These are phyloP conservation scores for Kodamaea sp. DNA, from an alignment of 1,139 yeast genomes.

Conservation along the genomic window DNA sequence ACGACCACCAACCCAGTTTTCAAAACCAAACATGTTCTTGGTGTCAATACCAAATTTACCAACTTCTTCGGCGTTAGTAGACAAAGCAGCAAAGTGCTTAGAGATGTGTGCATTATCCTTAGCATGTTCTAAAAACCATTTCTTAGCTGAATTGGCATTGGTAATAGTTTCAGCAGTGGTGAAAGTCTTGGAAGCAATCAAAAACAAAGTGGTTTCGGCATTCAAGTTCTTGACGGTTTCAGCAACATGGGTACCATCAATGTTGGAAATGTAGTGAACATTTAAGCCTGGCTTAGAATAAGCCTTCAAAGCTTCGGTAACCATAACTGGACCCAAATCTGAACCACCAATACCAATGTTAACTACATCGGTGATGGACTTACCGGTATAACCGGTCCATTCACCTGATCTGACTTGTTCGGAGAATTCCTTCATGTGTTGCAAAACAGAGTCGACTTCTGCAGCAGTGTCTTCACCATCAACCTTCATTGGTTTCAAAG, in stretches of 20 bases:
- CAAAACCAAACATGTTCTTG: conserved; percentile 97
- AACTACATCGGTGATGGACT: conserved; percentile 86
- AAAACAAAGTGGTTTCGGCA: conserved; percentile 90
- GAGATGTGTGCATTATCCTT: conserved; percentile 73
- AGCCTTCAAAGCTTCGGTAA: conserved; percentile 93
- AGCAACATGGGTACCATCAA: conserved; percentile 96
- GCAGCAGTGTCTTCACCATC: conserved; percentile 87
- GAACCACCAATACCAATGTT: conserved; percentile 99
- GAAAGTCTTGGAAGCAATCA: conserved; percentile 96
- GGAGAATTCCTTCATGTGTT: conserved; percentile 95
- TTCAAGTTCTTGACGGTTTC: conserved; percentile 75
- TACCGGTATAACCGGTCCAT: conserved; percentile 97
- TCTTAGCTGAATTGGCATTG: conserved; percentile 91
- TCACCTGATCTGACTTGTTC: conserved; percentile 84
- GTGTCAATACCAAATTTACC: conserved; percentile 94
- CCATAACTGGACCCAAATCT: conserved; percentile 98
- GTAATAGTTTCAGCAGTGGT: conserved; percentile 98
- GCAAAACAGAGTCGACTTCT: conserved; percentile 84
- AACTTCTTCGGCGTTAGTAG: conserved; percentile 90
- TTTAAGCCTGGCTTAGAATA: conserved; percentile 72
- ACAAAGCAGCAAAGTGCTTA: conserved; percentile 94
- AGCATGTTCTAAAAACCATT: conserved; percentile 81
- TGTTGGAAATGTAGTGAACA: conserved; percentile 94
- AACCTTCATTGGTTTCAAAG: conserved; percentile 76
- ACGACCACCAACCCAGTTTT: conserved; percentile 99